Evolutionary conservation across 1,139 yeast genomes (phyloP).

Genomic region (Tardiomyces digboiensis): DNA sequence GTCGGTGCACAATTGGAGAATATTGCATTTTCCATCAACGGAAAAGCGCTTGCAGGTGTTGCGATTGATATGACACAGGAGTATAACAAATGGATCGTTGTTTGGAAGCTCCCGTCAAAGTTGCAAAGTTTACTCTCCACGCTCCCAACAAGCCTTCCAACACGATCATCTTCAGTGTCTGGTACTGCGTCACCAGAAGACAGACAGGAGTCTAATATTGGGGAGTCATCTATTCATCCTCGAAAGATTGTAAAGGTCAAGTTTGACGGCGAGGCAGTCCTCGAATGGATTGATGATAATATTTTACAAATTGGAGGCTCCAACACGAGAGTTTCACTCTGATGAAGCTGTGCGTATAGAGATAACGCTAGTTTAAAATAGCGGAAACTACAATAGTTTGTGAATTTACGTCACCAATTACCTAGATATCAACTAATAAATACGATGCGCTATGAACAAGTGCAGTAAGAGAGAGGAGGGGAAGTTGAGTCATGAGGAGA

Average conservation of each 20-base stretch:
- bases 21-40: slow-evolving; percentile 18
- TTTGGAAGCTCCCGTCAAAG: background rate
- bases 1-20: slow-evolving; percentile 5
- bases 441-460: background rate
- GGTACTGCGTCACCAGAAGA: background rate
- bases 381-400: too few species aligned
- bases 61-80: background rate
- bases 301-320: background rate
- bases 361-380: too few species aligned
- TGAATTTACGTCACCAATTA: too few species aligned
- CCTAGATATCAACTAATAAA: background rate
- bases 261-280: background rate
- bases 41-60: slow-evolving; percentile 15
- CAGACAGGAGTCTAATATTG: background rate
- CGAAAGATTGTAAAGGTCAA: background rate
- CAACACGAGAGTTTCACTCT: background rate
- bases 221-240: background rate
- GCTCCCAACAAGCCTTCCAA: background rate
- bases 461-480: background rate
- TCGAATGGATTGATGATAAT: background rate
- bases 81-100: background rate
- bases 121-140: background rate
- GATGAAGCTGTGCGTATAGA: too few species aligned
- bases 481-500: background rate
- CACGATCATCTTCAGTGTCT: background rate